These are phyloP conservation scores for Rutidosis leptorrhynchoides DNA, from an alignment of 129 eudicot species.

Conservation along the genomic window DNA sequence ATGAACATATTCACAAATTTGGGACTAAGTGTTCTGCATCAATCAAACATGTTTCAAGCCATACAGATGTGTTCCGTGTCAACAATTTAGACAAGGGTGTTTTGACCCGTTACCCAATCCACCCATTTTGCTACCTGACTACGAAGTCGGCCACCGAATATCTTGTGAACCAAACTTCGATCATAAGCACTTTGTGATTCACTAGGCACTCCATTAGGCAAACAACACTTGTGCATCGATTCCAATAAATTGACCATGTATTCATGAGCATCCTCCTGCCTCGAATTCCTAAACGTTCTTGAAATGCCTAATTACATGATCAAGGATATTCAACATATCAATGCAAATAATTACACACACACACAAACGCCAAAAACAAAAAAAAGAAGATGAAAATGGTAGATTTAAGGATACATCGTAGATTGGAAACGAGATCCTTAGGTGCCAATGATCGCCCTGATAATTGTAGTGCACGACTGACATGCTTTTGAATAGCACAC, in stretches of 20 bases:
- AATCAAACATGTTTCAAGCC: background rate
- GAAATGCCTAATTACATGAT: slow-evolving; percentile 68
- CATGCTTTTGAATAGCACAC: slow-evolving; percentile 94
- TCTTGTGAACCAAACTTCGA: slow-evolving; percentile 90
- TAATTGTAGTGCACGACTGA: slow-evolving; percentile 82
- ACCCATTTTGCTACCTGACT: slow-evolving; percentile 56
- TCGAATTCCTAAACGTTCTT: slow-evolving; percentile 73
- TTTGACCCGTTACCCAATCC: background rate
- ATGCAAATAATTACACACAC: too few relatives aligned
- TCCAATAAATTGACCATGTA: slow-evolving; percentile 94
- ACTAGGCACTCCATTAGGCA: slow-evolving; percentile 84
- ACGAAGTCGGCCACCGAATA: slow-evolving; percentile 88
- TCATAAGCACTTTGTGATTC: slow-evolving; percentile 96
- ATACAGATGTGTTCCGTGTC: background rate
- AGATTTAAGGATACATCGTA: slow-evolving; percentile 74
- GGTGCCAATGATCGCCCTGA: slow-evolving; percentile 89
- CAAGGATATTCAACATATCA: slow-evolving; percentile 39
- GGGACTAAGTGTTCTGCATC: background rate
- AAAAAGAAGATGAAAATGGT: background rate
- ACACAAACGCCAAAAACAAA: background rate
- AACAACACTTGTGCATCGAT: slow-evolving; percentile 97
- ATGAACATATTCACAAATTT: background rate
- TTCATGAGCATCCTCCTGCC: slow-evolving; percentile 99
- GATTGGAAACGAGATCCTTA: slow-evolving; percentile 83
- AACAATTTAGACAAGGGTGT: background rate